Percentiles rank a stretch among this genome's conserved stretches.
These are phyloP conservation scores for Potentilla sterilis DNA, from an alignment of 306 rosid species.

Conservation along the genomic window DNA sequence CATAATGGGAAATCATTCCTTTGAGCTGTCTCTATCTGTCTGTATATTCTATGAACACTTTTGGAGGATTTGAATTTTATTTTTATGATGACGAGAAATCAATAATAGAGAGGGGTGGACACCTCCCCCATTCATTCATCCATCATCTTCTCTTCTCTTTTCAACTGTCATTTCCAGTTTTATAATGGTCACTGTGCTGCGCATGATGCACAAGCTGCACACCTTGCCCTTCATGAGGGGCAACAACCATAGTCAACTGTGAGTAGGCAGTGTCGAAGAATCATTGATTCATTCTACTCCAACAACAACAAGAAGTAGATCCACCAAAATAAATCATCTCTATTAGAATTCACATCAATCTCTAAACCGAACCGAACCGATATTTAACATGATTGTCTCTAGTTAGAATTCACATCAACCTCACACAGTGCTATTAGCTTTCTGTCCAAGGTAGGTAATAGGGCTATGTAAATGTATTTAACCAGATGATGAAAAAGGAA, in stretches of 20 bases:
- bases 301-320: no score
- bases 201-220: background rate
- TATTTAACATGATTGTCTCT: no score
- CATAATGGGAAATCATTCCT: conserved; percentile 40
- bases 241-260: background rate
- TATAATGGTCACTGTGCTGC: background rate
- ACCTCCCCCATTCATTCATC: conserved; percentile 11
- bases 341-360: background rate
- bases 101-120: conserved; percentile 33
- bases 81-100: conserved; percentile 46
- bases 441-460: no score
- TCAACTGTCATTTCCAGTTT: conserved; percentile 14
- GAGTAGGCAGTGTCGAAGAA: background rate
- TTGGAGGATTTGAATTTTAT: conserved; percentile 20
- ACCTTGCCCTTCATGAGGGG: background rate
- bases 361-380: no score
- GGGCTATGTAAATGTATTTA: no score
- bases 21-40: conserved; percentile 34
- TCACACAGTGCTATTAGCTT: no score
- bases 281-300: background rate
- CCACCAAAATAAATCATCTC: no score
- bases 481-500: no score
- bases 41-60: conserved; percentile 30
- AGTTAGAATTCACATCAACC: no score
- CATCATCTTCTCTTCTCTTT: conserved; percentile 18